Conservation (phyloP, 2,329 filamentous ascomycete genomes). For the Colletotrichum echinochloae region DNA sequence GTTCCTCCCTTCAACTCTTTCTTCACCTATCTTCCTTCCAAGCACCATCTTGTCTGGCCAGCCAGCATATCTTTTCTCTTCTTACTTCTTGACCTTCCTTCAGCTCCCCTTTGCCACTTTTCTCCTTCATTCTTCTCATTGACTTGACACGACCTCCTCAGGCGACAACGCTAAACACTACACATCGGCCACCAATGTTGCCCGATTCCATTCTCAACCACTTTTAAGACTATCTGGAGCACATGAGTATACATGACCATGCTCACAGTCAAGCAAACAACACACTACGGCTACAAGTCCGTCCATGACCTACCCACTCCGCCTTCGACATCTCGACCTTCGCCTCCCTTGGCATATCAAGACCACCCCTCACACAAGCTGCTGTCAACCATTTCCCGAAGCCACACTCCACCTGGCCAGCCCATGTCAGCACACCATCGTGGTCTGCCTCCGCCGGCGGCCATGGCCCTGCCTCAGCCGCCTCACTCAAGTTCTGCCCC, state of each 20-base stretch:
- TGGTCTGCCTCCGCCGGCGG: slow-evolving; percentile 75
- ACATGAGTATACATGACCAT: slow-evolving; percentile 58
- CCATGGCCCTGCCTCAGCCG: slow-evolving; percentile 69
- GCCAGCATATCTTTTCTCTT: slow-evolving; percentile 42
- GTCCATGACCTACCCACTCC: slow-evolving; percentile 73
- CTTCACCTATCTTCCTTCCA: slow-evolving; percentile 23
- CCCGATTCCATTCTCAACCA: slow-evolving; percentile 9
- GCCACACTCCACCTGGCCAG: slow-evolving; percentile 62
- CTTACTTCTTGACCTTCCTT: slow-evolving; percentile 44
- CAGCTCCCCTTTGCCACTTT: slow-evolving; percentile 29
- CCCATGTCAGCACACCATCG: slow-evolving; percentile 78
- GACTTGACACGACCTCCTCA: slow-evolving; percentile 7
- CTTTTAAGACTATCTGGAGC: slow-evolving; percentile 29
- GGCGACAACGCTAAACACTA: slow-evolving; percentile 11
- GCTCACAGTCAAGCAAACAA: slow-evolving; percentile 72
- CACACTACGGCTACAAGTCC: slow-evolving; percentile 69
- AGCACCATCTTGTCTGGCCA: slow-evolving; percentile 33
- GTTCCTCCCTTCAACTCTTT: slow-evolving; percentile 18
- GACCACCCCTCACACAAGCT: slow-evolving; percentile 57
- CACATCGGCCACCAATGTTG: slow-evolving; percentile 32
- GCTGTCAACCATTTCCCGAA: slow-evolving; percentile 54
- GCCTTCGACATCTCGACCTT: slow-evolving; percentile 66
- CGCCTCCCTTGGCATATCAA: slow-evolving; percentile 64
- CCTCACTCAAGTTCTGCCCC: slow-evolving; percentile 45
- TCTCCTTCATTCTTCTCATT: slow-evolving; percentile 17